Conservation (phyloP, 1,139 yeast genomes). For the Suhomyces panamericanus region DNA sequence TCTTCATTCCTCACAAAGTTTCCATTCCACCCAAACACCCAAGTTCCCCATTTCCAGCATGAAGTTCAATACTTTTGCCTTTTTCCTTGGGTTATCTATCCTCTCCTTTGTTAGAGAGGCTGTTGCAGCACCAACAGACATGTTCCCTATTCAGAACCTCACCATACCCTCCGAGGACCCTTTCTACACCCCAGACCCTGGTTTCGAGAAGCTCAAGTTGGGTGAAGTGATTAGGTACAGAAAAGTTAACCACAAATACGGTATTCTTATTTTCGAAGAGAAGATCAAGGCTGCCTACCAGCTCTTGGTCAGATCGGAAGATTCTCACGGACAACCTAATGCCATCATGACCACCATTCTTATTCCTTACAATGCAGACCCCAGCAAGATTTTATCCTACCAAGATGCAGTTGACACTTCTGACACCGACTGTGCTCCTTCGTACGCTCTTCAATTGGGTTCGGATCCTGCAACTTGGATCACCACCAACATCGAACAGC, state of each 20-base stretch:
- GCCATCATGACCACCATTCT: constrained; percentile 33
- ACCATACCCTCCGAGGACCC: constrained; percentile 20
- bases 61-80: background rate
- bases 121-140: background rate
- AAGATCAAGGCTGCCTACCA: constrained; percentile 29
- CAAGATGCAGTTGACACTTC: constrained; percentile 37
- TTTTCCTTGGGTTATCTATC: too few relatives aligned
- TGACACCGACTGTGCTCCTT: constrained; percentile 30
- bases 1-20: too few relatives aligned
- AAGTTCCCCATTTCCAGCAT: background rate
- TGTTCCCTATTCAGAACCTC: background rate
- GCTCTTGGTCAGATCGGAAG: constrained; percentile 34
- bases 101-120: background rate
- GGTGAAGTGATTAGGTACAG: constrained; percentile 32
- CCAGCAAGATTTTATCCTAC: constrained; percentile 30
- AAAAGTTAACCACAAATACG: constrained; percentile 5
- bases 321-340: constrained; percentile 31
- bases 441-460: constrained; percentile 27
- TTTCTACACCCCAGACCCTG: constrained; percentile 29
- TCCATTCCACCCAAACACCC: too few relatives aligned
- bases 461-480: constrained; percentile 14
- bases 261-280: constrained; percentile 10
- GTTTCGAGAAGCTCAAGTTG: constrained; percentile 22
- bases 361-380: constrained; percentile 32
- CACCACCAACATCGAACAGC: constrained; percentile 9